phyloP scores from a whole-genome alignment of 1,284 basidiomycete genomes.

The Apiotrichum montevideense region DNA sequence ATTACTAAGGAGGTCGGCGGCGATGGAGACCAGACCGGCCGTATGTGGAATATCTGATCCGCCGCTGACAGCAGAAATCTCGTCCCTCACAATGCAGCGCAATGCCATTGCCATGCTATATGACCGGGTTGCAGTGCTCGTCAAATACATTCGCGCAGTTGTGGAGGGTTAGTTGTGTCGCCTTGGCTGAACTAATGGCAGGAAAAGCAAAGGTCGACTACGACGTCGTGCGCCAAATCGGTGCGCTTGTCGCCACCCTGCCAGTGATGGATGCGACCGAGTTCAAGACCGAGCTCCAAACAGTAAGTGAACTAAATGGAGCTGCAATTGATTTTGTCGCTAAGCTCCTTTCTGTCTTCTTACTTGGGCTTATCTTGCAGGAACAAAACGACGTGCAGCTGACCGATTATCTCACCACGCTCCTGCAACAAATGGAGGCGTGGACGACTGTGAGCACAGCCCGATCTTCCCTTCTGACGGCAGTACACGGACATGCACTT shows the following conservation, averaged over 20 bases:
- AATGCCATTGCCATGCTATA: conserved; percentile 94
- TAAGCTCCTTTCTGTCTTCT: too few relatives aligned
- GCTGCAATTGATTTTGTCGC: too few relatives aligned
- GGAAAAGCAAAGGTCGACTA: conserved; percentile 67
- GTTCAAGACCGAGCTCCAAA: conserved; percentile 78
- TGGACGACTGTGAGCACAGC: conserved; percentile 85
- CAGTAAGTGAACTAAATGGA: conserved; percentile 51
- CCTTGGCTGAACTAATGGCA: conserved; percentile 32
- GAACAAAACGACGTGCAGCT: conserved; percentile 95
- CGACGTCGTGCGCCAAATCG: conserved; percentile 71
- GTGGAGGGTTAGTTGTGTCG: conserved; percentile 56
- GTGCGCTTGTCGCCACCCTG: conserved; percentile 75
- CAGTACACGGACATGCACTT: conserved; percentile 34
- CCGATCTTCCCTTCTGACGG: conserved; percentile 1
- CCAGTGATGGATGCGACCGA: conserved; percentile 72
- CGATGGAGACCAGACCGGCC: conserved; percentile 58
- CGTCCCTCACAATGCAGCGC: conserved; percentile 80
- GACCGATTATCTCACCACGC: conserved; percentile 74
- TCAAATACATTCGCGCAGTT: conserved; percentile 71
- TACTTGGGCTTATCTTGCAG: conserved; percentile 46
- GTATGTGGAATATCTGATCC: conserved; percentile 27
- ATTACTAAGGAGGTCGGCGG: conserved; percentile 65
- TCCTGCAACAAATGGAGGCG: conserved; percentile 80
- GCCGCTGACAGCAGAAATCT: conserved; percentile 60
- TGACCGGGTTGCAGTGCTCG: conserved; percentile 75